Evolutionary conservation across 1,139 yeast genomes (phyloP), one percentile per base, ranked within the genome.

Genomic region (Sugiyamaella pinicola): DNA sequence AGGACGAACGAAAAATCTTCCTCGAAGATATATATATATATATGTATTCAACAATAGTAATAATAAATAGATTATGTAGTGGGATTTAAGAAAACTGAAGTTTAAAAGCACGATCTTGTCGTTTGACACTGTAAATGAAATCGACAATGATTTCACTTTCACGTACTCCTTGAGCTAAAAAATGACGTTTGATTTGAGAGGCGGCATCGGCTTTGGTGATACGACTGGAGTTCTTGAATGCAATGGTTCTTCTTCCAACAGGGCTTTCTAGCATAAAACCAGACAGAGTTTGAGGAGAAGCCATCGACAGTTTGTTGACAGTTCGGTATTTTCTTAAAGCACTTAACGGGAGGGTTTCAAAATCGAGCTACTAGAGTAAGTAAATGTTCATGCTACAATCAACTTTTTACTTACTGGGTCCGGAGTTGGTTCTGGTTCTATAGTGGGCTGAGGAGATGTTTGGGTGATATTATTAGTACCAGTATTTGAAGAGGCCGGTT

Each of bases 131-230:
- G 69, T 88, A 88, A 54, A 88, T 74, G 64, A 88, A 88, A 61
- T 84, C 87, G 41, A 93, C 85, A 40, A 88, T 81, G 39, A 84
- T 80, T 63, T 88, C 96, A 58, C 84, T 83, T 64, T 88, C 96
- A 58, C 86, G 80, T 3, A 81, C 81, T n/a, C 80, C 79, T 51
- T 82, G 78, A 39, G 74, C 75, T 60, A 75, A 57, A 58, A 87
- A 86, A 66, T 88, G 95, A 53, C 77, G 79, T 68, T 83, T 82
- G 34, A 82, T 78, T 10, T 75, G 76, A 8, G 68, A 69, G 0
- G 87, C 84, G 44, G 82, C 73, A 60, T 83, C 87, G 12, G 69
- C 69, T 61, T 83, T 84, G 52, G 81, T 64, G 15, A 82, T 74
- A 40, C 83, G 73, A 44, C 70, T 69, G 42, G 69, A 69, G 51